Conservation (phyloP, 1,284 basidiomycete species). For the Ceratobasidium sp. region DNA sequence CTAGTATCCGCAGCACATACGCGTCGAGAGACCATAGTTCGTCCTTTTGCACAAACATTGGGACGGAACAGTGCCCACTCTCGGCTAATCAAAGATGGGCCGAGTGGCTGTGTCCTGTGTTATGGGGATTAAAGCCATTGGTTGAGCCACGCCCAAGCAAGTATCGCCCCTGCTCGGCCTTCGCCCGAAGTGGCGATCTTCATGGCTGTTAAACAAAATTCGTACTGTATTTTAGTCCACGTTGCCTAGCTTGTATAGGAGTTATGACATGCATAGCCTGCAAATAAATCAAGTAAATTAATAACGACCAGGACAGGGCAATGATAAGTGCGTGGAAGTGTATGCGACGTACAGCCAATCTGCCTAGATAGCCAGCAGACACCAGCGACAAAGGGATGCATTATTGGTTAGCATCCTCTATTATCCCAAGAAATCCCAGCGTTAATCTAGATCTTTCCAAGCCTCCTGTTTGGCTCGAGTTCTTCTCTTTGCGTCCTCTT, state of each 20-base stretch:
- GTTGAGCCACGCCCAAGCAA: not conserved
- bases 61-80: not conserved
- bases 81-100: constrained; percentile 8
- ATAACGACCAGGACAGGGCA: not conserved
- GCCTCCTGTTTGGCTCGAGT: constrained; percentile 43
- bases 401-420: not conserved
- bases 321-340: not conserved
- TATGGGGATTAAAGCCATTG: constrained; percentile 8
- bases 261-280: constrained; percentile 11
- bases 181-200: not conserved
- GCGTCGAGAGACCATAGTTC: not conserved
- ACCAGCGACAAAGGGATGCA: not conserved
- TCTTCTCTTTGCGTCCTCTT: constrained; percentile 71
- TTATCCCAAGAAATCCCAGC: not conserved
- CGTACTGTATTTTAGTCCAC: not conserved
- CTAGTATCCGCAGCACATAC: not conserved
- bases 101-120: not conserved
- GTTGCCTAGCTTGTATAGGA: not conserved
- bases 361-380: not conserved
- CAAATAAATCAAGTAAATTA: not conserved
- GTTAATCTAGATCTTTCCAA: constrained; percentile 21
- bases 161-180: not conserved
- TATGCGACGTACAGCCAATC: not conserved
- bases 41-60: not conserved
- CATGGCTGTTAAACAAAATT: not conserved